Conservation (phyloP, 2,329 filamentous ascomycete species). For the Fusarium setosum region DNA sequence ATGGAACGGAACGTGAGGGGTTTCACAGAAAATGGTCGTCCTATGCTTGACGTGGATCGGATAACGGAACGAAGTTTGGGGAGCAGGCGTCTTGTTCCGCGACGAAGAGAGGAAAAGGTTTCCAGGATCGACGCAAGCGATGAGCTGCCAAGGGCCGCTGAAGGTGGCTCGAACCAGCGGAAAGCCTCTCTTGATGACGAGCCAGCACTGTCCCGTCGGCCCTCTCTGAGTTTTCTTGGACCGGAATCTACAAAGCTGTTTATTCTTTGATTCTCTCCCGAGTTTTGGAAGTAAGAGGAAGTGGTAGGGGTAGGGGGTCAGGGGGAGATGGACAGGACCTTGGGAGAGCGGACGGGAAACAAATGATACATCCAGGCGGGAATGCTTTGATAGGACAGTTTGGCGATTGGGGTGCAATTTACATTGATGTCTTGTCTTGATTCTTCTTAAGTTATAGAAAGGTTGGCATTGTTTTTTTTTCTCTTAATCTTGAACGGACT, state of each 20-base stretch:
- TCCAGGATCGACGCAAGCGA: constrained; percentile 22
- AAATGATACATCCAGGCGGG: constrained; percentile 52
- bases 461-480: constrained; percentile 16
- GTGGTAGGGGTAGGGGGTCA: neutral
- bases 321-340: constrained; percentile 5
- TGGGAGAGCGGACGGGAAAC: constrained; percentile 40
- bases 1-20: constrained; percentile 20
- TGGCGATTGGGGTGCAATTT: constrained; percentile 64
- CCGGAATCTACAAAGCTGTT: constrained; percentile 44
- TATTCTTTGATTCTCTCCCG: constrained; percentile 33
- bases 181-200: constrained; percentile 27
- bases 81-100: constrained; percentile 37
- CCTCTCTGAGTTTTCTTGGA: constrained; percentile 34
- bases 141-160: constrained; percentile 14
- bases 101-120: constrained; percentile 22
- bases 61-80: constrained; percentile 39
- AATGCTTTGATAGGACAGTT: constrained; percentile 60
- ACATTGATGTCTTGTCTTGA: constrained; percentile 49
- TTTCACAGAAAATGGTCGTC: constrained; percentile 25
- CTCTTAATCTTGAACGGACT: neutral
- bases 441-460: constrained; percentile 34
- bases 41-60: constrained; percentile 31
- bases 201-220: constrained; percentile 20
- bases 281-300: constrained; percentile 21
- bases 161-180: constrained; percentile 14